Conservation (phyloP, 352 stramenopile genomes). For the Pythium coloratum region DNA sequence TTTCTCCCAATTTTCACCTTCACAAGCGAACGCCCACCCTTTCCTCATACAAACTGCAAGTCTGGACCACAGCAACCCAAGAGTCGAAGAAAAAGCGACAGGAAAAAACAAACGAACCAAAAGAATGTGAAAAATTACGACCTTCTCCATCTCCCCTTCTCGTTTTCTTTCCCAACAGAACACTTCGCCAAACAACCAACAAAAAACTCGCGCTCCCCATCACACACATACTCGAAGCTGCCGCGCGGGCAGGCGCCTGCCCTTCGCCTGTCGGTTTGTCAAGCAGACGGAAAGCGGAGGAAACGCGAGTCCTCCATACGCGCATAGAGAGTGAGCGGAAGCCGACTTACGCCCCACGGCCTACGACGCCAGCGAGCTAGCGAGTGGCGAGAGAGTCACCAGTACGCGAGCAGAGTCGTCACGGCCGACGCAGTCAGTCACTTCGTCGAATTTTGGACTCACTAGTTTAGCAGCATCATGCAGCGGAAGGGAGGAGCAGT, state of each 20-base stretch:
- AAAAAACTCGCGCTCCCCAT: constrained; percentile 14
- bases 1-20: constrained; percentile 10
- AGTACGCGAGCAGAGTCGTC: not conserved
- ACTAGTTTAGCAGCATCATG: constrained; percentile 4
- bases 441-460: not conserved
- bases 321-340: not conserved
- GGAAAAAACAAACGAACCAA: constrained; percentile 9
- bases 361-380: not conserved
- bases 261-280: not conserved
- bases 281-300: not conserved
- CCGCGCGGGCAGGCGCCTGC: constrained; percentile 14
- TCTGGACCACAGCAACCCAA: not conserved
- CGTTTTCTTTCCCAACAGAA: constrained; percentile 15
- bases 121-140: constrained; percentile 21
- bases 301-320: not conserved
- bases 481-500: constrained; percentile 4
- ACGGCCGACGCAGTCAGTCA: not conserved
- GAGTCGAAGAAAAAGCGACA: constrained; percentile 1
- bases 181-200: not conserved
- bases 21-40: not conserved
- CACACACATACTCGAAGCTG: constrained; percentile 26
- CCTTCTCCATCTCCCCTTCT: constrained; percentile 21
- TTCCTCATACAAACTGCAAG: constrained; percentile 13
- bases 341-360: not conserved
- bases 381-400: not conserved